Percentiles rank a stretch among this genome's conserved stretches.
Conservation (phyloP, 2,329 filamentous ascomycete species). For the Claviceps monticola region DNA sequence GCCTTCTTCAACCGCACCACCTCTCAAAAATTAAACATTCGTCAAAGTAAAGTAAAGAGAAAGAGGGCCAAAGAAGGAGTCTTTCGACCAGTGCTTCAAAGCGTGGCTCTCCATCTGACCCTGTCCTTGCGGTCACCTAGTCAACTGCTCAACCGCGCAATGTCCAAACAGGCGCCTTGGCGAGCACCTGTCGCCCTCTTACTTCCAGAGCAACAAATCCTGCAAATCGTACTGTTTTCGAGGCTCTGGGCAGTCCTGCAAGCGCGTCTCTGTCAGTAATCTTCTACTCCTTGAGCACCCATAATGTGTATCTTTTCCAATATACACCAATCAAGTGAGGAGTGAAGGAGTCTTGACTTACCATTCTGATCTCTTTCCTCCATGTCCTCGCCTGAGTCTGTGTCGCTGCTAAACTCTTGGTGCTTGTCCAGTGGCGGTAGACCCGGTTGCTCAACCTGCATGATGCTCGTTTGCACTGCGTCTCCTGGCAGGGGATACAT, state of each 20-base stretch:
- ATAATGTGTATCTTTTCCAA: not conserved
- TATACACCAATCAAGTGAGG: not conserved
- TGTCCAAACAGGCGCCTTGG: constrained; percentile 63
- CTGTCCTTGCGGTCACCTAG: not conserved
- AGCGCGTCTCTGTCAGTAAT: constrained; percentile 26
- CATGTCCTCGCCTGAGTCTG: constrained; percentile 18
- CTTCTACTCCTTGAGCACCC: constrained; percentile 6
- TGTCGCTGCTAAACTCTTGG: constrained; percentile 22
- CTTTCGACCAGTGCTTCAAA: not conserved
- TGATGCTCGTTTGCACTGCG: constrained; percentile 53
- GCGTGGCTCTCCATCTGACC: not conserved
- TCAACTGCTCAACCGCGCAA: constrained; percentile 16
- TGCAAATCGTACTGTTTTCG: constrained; percentile 54
- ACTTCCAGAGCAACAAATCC: constrained; percentile 66
- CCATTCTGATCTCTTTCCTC: constrained; percentile 27
- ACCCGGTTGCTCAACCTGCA: constrained; percentile 71
- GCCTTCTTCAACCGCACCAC: too few relatives aligned
- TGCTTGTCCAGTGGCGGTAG: constrained; percentile 46
- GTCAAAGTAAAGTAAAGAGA: not conserved
- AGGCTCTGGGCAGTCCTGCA: constrained; percentile 29
- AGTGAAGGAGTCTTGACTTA: constrained; percentile 14
- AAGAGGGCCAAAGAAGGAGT: not conserved
- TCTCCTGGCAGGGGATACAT: constrained; percentile 73
- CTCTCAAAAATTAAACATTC: not conserved
- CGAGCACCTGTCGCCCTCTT: constrained; percentile 57